Base-by-base conservation (phyloP, 2,329 filamentous ascomycete species). In the Hymenoscyphus repandus region DNA sequence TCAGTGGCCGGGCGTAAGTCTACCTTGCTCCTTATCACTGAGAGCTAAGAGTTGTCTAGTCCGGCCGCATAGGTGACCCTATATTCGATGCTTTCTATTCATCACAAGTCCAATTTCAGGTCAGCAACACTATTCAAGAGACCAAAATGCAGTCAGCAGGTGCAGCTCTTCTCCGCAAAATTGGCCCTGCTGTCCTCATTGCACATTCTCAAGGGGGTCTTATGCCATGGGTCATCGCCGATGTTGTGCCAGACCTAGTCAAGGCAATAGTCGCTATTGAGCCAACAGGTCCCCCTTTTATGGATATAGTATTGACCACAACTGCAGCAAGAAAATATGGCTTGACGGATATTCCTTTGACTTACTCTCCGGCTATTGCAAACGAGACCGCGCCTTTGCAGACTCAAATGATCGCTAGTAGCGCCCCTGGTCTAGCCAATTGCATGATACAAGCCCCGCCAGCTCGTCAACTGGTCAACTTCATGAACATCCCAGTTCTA, bases 261-360 rank as follows among this genome's bases (percentile, higher is more conserved):
- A 67, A 68, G 40, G 70, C 64, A 0, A 63, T 77, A 2, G 59
- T 78, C 1, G 62, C 69, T 0, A 56, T 78, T 2, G 75, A 78
- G 59, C 73, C 74, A 2, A 66, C 65, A 0, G 74, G 74, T 0
- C 74, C 75, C 10, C 74, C 73, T 0, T 78, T 78, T 57, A 64
- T 57, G 22, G 71, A 76, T 12, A 61, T 69, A 30, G 68, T 73
- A 33, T 67, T 63, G n/a, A 59, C 56, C 0, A 53, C 67, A 1
- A 62, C 66, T 2, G 63, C 70, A 1, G 34, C 54, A n/a, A 48
- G 58, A 13, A 58, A 66, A 0, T 80, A 69, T 59, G 78, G 76
- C 1, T 54, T 80, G 5, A 71, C 75, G 5, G 69, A 75, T 40
- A 69, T 74, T n/a, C 71, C 74, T 0, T 52, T 81, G 13, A 71